Base-by-base conservation (phyloP, 805 yeast genomes). In the Ogataea ramenticola region DNA sequence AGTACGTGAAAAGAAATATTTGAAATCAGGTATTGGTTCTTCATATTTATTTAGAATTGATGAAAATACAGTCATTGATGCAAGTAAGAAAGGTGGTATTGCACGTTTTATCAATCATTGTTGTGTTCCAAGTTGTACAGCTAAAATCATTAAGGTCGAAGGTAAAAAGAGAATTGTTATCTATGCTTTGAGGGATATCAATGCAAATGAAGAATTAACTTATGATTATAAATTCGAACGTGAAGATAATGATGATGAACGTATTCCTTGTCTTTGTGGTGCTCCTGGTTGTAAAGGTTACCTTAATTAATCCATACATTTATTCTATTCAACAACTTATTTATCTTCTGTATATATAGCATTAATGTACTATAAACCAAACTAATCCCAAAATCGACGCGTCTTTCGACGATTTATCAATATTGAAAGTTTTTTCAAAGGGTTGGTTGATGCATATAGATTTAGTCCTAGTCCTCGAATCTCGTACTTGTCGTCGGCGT, bases 81-180 rank as follows among this genome's bases (percentile, higher is more conserved):
- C 99, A 7, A 91, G 98, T 0, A 91, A 90, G 59, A 86, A 82
- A 50, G 99, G 99, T 24, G 97, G 98, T 3, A 90, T 90, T 55
- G 98, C 99, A 0, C 72, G 99, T 47, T 93, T 93, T 57, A 93
- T 93, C 61, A 93, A 93, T 56, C 99, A 93, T 62, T 89, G 97
- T 61, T 93, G 99, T 66, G 86, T 84, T 43, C 99, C 99, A 1
- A 89, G 96, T 52, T 93, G 99, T 66, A 89, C 96, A 0, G 98
- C 99, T 1, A 91, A 90, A 58, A 89, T 93, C 57, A 90, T 90
- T 56, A 88, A 88, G 61, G 97, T 89, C 34, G 97, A 89, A 46
- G 97, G 97, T 4, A 82, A 77, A 55, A 88, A 87, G 65, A 75
- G 98, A 61, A 91, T 93, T 67, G 98, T 90, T 43, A 89, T 93